Base-by-base conservation (phyloP, 192 early-diverging fungal species). In the Coemansia javaensis region DNA sequence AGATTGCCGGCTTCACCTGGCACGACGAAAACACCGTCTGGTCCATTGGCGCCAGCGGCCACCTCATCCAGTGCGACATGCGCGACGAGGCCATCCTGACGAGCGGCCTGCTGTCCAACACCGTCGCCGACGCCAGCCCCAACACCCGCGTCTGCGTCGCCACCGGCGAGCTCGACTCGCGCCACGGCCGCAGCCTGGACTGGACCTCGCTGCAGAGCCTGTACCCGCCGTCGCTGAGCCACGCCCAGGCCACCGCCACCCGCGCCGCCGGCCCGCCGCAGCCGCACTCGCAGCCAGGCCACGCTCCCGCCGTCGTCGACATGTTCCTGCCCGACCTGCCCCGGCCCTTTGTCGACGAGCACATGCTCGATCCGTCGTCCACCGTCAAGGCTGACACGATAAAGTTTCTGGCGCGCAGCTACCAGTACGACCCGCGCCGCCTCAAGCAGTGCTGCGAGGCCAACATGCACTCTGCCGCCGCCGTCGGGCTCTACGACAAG, bases 11-110 rank as follows among this genome's bases (percentile, higher is more conserved):
- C 7, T 75, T 75, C 41, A 47, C 56, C 1, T 75, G 72, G 72
- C 59, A 59, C 37, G 72, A 75, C 40, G 43, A 63, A n/a, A 47
- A 75, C 52, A 39, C 40, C 8, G 56, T 68, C 32, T 75, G 72
- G 65, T 63, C 51, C 24, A 53, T 48, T 11, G 43, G 59, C 7
- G 59, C 56, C 21, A 51, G 55, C 15, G 25, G 23, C 28, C 23
- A 52, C 24, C 32, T 75, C 10, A 36, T 75, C 7, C 59, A 68
- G 33, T 75, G 72, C 45, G 66, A 75, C 15, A 68, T 75, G 44
- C 47, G 53, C 22, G 53, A 47, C 35, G 60, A 65, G 21, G 56
- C 57, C 17, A 47, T 68, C 16, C 27, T 48, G 11, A 75, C 72
- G 0, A 48, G 51, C 18, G 56, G 56, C 17, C 42, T 68, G 33